Conservation (phyloP, 371 early-diverging fungal species). For the Apophysomyces elegans region DNA sequence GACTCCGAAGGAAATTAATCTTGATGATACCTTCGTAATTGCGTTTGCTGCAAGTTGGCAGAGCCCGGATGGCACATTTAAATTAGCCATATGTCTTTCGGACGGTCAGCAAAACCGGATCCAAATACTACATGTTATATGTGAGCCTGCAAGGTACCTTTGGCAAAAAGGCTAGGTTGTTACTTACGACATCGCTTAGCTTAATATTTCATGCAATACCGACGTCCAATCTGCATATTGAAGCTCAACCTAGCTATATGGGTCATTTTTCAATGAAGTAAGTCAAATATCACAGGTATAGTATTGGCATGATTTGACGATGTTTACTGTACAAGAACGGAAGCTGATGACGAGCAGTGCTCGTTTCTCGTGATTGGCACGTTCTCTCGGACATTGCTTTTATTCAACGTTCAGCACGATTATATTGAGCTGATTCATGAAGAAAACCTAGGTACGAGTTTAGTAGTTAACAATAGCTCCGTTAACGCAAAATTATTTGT, state of each 20-base stretch:
- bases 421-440: constrained; percentile 14
- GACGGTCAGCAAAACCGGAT: background rate
- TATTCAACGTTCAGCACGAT: constrained; percentile 16
- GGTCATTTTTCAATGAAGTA: constrained; percentile 18
- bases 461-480: background rate
- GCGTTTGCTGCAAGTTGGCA: background rate
- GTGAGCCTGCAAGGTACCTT: background rate
- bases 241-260: constrained; percentile 21
- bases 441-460: constrained; percentile 21
- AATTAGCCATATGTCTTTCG: background rate
- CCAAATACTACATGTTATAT: background rate
- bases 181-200: constrained; percentile 3
- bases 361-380: constrained; percentile 21
- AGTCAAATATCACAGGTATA: background rate
- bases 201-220: background rate
- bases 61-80: background rate
- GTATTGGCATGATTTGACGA: background rate
- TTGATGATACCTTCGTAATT: background rate
- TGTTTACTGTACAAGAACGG: background rate
- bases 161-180: background rate
- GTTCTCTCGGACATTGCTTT: constrained; percentile 14
- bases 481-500: too few species aligned
- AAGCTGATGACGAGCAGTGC: background rate
- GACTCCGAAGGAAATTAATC: background rate
- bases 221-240: background rate